Percentiles rank a stretch among this genome's conserved stretches.
phyloP scores from a whole-genome alignment of 192 early-diverging fungal species.

The Mortierella antarctica region DNA sequence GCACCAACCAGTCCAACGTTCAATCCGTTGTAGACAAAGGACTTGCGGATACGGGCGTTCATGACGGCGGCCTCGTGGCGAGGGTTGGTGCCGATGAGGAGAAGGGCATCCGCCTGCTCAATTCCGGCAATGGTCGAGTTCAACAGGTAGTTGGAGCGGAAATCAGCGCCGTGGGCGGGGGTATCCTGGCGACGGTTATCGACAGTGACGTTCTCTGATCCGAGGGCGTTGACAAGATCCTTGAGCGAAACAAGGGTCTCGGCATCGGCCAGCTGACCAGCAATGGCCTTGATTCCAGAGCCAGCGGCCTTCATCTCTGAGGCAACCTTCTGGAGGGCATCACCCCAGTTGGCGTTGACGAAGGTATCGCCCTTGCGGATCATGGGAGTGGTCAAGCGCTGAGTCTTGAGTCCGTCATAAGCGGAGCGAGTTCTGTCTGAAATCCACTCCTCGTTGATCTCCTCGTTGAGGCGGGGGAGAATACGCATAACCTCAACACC shows the following conservation, averaged over 20 bases:
- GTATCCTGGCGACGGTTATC: constrained; percentile 70
- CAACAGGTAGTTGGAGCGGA: constrained; percentile 91
- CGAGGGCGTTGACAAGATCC: constrained; percentile 90
- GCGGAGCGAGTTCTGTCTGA: constrained; percentile 97
- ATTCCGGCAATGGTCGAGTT: constrained; percentile 88
- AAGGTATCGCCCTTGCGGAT: constrained; percentile 87
- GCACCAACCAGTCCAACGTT: constrained; percentile 88
- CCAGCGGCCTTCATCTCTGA: constrained; percentile 72
- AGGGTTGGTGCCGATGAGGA: constrained; percentile 95
- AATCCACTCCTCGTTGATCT: constrained; percentile 99
- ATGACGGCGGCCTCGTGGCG: constrained; percentile 95
- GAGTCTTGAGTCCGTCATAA: constrained; percentile 95
- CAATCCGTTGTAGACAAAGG: constrained; percentile 84
- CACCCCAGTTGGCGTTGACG: constrained; percentile 85
- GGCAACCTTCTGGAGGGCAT: constrained; percentile 82
- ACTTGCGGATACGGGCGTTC: constrained; percentile 96
- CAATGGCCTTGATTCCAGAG: constrained; percentile 82
- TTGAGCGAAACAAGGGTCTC: constrained; percentile 95
- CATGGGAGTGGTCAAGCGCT: constrained; percentile 93
- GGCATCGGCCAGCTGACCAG: constrained; percentile 93
- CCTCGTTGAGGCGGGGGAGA: constrained; percentile 95
- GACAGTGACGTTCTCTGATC: constrained; percentile 86
- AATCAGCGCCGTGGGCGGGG: constrained; percentile 72
- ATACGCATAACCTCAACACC: constrained; percentile 98
- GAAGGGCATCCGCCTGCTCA: constrained; percentile 92